Percentiles rank a stretch among this genome's conserved stretches.
These are phyloP conservation scores for Dipteronia dyeriana DNA, from an alignment of 345 rosid genomes.

Conservation along the genomic window DNA sequence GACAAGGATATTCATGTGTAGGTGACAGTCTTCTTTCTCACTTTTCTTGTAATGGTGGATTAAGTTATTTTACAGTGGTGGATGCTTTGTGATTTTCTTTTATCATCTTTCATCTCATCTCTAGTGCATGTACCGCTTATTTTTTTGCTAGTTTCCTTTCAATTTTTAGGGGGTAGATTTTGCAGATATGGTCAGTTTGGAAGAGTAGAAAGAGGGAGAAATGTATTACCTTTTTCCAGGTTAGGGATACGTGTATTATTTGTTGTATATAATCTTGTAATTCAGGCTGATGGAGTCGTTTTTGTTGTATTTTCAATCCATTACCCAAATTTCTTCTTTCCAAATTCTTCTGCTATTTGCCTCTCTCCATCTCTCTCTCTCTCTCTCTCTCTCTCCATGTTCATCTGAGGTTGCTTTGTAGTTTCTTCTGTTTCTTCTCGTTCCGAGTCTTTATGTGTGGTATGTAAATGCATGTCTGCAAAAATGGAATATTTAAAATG, in stretches of 20 bases:
- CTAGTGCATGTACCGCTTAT: constrained; percentile 15
- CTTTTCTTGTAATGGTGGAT: constrained; percentile 21
- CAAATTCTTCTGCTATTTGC: background rate
- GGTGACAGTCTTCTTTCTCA: constrained; percentile 24
- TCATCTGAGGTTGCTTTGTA: background rate
- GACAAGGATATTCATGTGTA: constrained; percentile 28
- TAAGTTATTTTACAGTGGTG: constrained; percentile 26
- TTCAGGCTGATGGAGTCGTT: constrained; percentile 17
- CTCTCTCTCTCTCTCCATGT: background rate
- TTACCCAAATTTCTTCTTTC: background rate
- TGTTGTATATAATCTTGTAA: constrained; percentile 29
- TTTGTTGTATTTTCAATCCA: constrained; percentile 15
- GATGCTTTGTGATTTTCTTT: constrained; percentile 18
- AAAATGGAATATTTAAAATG: background rate
- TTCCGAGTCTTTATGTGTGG: background rate
- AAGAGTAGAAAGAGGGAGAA: constrained; percentile 21
- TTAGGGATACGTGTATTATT: constrained; percentile 26
- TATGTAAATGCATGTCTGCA: background rate
- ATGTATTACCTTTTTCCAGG: constrained; percentile 2
- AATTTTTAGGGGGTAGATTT: constrained; percentile 13
- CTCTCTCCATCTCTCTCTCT: background rate
- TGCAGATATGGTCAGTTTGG: constrained; percentile 28
- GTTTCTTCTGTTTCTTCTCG: background rate
- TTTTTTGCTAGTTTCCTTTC: constrained; percentile 18
- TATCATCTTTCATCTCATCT: background rate